Conservation (phyloP, 2,329 filamentous ascomycete genomes). For the Aspergillus fumigatiaffinis region DNA sequence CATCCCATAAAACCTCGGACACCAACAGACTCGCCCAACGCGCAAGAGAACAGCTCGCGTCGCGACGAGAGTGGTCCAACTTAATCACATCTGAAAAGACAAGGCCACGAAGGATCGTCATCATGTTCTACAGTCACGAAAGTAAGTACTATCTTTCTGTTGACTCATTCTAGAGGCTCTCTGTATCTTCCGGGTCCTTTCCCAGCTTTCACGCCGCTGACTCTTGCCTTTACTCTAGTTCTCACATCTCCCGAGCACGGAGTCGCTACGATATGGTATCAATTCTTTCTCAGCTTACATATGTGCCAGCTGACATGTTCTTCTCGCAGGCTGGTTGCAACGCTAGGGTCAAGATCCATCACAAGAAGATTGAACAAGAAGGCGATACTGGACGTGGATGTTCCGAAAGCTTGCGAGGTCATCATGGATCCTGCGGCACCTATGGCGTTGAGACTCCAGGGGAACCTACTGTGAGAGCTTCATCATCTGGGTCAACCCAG, state of each 20-base stretch:
- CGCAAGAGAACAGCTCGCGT: neutral
- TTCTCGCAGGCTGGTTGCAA: conserved; percentile 75
- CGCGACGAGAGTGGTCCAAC: neutral
- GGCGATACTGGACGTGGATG: conserved; percentile 81
- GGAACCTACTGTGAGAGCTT: conserved; percentile 67
- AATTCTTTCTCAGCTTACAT: neutral
- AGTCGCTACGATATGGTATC: conserved; percentile 87
- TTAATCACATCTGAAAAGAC: neutral
- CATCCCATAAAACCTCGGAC: neutral
- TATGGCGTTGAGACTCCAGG: conserved; percentile 83
- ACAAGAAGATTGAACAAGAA: conserved; percentile 75
- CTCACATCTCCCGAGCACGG: conserved; percentile 84
- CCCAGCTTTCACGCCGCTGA: neutral
- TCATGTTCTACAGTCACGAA: conserved; percentile 95
- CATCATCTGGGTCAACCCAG: neutral
- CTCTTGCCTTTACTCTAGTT: conserved; percentile 44
- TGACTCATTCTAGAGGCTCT: neutral
- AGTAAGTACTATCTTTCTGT: conserved; percentile 53
- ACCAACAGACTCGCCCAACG: neutral
- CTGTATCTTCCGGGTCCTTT: conserved; percentile 16
- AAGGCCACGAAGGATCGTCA: neutral
- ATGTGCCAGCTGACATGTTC: too few relatives aligned
- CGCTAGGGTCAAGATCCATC: conserved; percentile 68
- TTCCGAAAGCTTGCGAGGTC: conserved; percentile 81
- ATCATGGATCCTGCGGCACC: conserved; percentile 82